These are phyloP conservation scores for Pterula multifida DNA, from an alignment of 1,284 basidiomycete species.

Conservation along the genomic window DNA sequence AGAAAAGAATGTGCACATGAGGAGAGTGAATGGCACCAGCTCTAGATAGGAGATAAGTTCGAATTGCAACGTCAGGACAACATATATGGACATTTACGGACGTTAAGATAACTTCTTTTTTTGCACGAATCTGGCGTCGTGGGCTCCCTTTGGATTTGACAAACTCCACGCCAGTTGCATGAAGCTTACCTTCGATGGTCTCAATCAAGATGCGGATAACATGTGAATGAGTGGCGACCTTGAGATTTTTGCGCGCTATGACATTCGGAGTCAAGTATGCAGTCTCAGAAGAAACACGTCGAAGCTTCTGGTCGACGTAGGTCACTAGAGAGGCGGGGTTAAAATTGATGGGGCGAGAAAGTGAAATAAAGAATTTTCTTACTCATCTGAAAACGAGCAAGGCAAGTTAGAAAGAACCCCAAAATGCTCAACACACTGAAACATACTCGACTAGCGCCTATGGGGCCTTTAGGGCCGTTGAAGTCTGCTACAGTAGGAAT, in stretches of 20 bases:
- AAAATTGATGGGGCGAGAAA: conserved; percentile 1
- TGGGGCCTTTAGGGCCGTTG: conserved; percentile 34
- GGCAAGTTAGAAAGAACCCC: not conserved
- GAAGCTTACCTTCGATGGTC: conserved; percentile 23
- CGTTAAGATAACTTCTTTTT: conserved; percentile 53
- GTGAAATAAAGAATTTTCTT: not conserved
- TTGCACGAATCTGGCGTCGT: conserved; percentile 30
- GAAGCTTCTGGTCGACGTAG: conserved; percentile 36
- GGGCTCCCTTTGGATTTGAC: conserved; percentile 20
- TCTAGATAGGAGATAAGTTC: conserved; percentile 19
- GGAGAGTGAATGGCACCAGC: conserved; percentile 55
- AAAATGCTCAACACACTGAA: conserved; percentile 1
- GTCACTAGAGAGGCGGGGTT: conserved; percentile 33
- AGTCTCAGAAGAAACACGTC: conserved; percentile 47
- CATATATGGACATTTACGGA: no score
- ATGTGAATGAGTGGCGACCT: conserved; percentile 37
- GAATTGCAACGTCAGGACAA: conserved; percentile 6
- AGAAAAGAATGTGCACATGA: conserved; percentile 24
- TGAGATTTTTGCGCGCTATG: conserved; percentile 48
- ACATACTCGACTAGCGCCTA: conserved; percentile 38
- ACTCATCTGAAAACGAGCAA: conserved; percentile 5
- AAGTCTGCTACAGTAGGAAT: conserved; percentile 38
- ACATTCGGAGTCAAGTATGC: conserved; percentile 56
- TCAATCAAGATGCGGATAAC: conserved; percentile 53
- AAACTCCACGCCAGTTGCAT: conserved; percentile 54